Evolutionary conservation across 2,329 filamentous ascomycete species (phyloP).

Genomic region (Venturia effusa): DNA sequence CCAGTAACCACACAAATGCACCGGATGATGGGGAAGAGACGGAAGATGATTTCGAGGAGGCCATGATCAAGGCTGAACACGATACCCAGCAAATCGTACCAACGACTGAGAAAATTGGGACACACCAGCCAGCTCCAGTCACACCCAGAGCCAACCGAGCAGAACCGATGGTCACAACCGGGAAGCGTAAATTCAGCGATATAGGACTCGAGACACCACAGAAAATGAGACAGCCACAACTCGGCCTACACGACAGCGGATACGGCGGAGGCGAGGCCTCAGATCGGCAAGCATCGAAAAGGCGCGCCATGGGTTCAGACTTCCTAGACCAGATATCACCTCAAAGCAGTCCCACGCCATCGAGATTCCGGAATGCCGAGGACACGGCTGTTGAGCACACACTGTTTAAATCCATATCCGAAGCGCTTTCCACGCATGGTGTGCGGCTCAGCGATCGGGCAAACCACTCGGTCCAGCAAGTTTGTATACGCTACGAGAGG

Average conservation of each 20-base stretch:
- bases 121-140: background rate
- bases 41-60: background rate
- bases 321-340: constrained; percentile 8
- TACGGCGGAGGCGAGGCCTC: background rate
- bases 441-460: background rate
- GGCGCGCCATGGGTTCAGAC: background rate
- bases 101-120: background rate
- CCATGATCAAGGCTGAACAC: background rate
- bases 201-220: constrained; percentile 7
- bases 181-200: background rate
- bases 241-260: background rate
- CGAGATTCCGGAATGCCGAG: constrained; percentile 19
- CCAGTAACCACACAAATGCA: background rate
- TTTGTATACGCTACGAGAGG: constrained; percentile 39
- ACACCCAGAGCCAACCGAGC: background rate
- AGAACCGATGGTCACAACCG: background rate
- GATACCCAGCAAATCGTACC: background rate
- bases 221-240: background rate
- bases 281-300: background rate
- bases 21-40: background rate
- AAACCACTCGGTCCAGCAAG: constrained; percentile 13
- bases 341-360: constrained; percentile 23
- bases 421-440: background rate
- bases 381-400: background rate
- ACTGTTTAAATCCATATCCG: background rate